Base-by-base conservation (phyloP, 257 asterid species). In the Mitragyna speciosa region DNA sequence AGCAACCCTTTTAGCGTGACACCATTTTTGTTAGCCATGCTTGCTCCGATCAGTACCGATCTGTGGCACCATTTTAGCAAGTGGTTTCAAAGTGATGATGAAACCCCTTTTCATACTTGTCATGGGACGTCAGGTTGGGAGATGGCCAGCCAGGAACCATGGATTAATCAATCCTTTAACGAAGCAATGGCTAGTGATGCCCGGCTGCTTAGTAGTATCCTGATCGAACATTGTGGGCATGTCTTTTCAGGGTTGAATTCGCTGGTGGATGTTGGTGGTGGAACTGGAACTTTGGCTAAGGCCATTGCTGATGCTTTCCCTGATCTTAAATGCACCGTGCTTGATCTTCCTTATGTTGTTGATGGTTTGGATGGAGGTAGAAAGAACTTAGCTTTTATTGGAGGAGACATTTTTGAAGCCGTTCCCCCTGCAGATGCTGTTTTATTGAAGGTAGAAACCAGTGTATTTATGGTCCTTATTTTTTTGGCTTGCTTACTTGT, bases 371-470 rank as follows among this genome's bases (percentile, higher is more conserved):
- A 70, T 36, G 77, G 77, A 39, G 20, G 36, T 45, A 16, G 31
- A 6, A 49, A 49, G 56, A 79, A 79, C 26, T 75, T 80, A 58
- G 20, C 43, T 24, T 80, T 47, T 67, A 76, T 74, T 64, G 79
- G 43, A 15, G 76, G 39, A 36, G 39, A 36, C 39, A 36, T 36
- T 2, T 36, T 36, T 36, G 39, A 36, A 36, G 39, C 39, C 56
- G 14, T 81, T 28, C 81, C 78, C 43, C 75, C 77, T 17, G 31
- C 84, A 41, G 84, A 81, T 69, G 84, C 84, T 3, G 71, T 68
- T 54, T 47, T 81, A 4, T n/a, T 81, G 30, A 81, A 81, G 84
- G 81, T 81, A 75, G 4, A 2, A 43, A 7, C n/a, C n/a, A n/a
- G n/a, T n/a, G n/a, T n/a, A n/a, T n/a, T n/a, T n/a, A n/a, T n/a